A percentile compares a stretch with the other conserved stretches of the same genome.
phyloP scores from a whole-genome alignment of 192 early-diverging fungal species.

The Bifiguratus adelaidae region DNA sequence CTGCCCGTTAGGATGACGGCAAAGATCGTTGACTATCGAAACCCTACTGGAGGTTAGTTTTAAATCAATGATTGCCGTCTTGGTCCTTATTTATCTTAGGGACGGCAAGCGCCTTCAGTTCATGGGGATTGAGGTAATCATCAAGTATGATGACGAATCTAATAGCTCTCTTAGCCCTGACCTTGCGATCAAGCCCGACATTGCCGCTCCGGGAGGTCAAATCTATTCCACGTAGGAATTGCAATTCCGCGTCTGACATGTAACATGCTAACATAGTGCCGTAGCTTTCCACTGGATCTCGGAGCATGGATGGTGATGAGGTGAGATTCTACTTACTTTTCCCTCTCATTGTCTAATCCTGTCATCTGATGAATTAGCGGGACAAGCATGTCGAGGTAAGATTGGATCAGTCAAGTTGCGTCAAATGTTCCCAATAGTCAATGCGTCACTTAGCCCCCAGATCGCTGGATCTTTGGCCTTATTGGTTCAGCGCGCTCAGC shows the following conservation, averaged over 20 bases:
- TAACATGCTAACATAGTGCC: slow-evolving; percentile 8
- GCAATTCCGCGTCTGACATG: slow-evolving; percentile 22
- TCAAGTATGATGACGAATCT: too few species aligned
- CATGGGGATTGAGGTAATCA: slow-evolving; percentile 57
- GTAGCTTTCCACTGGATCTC: slow-evolving; percentile 13
- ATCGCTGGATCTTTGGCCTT: slow-evolving; percentile 60
- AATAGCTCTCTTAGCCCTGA: too few species aligned
- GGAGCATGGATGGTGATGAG: slow-evolving; percentile 20
- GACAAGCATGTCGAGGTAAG: slow-evolving; percentile 88
- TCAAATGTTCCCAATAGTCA: too few species aligned
- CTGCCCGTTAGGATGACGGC: too few species aligned
- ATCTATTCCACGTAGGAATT: slow-evolving; percentile 52
- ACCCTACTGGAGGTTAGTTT: too few species aligned
- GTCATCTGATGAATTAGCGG: slow-evolving; percentile 24
- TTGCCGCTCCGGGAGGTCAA: slow-evolving; percentile 56
- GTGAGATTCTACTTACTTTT: background rate
- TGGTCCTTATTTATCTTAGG: slow-evolving; percentile 20
- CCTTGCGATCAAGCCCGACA: slow-evolving; percentile 43
- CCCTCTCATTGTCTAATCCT: background rate
- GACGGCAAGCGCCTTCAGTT: slow-evolving; percentile 43
- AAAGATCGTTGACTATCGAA: too few species aligned
- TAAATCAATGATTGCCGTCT: too few species aligned
- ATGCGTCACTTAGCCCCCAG: slow-evolving; percentile 60
- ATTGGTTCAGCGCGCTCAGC: slow-evolving; percentile 37
- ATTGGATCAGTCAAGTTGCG: too few species aligned